Conservation (phyloP, 2,329 filamentous ascomycete species). For the Scedosporium apiospermum region DNA sequence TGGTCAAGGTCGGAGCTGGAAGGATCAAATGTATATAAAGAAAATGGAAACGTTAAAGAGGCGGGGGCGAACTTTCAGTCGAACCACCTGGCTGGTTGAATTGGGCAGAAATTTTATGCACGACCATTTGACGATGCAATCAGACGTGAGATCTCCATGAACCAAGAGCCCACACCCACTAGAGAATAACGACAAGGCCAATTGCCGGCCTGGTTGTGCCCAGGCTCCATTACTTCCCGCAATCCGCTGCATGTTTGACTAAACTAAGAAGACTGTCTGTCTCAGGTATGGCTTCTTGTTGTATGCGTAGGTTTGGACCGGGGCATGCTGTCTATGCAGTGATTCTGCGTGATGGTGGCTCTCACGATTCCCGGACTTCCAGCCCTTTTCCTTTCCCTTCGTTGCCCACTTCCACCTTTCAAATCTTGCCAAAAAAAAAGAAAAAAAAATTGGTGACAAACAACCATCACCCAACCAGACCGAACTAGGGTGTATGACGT, state of each 20-base stretch:
- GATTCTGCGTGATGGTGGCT: too few relatives aligned
- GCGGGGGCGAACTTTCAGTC: neutral
- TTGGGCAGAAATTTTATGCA: constrained; percentile 1
- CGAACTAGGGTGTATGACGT: neutral
- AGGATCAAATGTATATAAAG: neutral
- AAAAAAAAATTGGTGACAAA: too few relatives aligned
- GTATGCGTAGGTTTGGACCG: too few relatives aligned
- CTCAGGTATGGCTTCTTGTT: too few relatives aligned
- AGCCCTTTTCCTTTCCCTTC: too few relatives aligned
- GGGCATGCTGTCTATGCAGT: too few relatives aligned
- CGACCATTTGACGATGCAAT: constrained; percentile 1
- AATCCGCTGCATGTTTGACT: neutral
- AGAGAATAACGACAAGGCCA: neutral
- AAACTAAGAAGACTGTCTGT: too few relatives aligned
- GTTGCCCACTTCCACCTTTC: too few relatives aligned
- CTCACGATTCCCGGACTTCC: too few relatives aligned
- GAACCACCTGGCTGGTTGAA: neutral
- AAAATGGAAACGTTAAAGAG: neutral
- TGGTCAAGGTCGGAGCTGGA: neutral
- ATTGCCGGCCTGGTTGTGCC: neutral
- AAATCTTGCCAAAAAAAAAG: too few relatives aligned
- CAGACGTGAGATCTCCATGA: neutral
- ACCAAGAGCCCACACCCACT: neutral
- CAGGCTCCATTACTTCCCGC: neutral
- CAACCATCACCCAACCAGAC: too few relatives aligned